phyloP scores from a whole-genome alignment of 2,329 filamentous ascomycete species.

The Catunica adiposa region DNA sequence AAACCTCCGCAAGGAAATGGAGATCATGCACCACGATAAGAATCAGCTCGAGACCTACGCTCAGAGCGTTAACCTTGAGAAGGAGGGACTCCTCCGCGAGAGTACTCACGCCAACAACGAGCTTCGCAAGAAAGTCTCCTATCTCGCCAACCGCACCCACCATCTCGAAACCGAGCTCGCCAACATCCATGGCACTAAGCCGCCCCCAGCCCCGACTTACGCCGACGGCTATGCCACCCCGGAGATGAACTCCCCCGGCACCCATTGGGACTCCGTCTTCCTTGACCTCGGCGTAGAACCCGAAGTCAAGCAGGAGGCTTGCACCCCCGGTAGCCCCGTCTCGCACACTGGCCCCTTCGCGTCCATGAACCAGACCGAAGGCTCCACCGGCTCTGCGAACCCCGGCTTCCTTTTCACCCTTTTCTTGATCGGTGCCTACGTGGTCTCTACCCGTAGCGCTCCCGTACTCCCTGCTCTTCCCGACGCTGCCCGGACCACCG shows the following conservation, averaged over 20 bases:
- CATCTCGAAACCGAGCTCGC: constrained; percentile 38
- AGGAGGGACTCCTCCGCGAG: constrained; percentile 74
- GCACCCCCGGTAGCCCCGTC: not conserved
- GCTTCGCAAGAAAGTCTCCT: constrained; percentile 79
- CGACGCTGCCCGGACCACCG: constrained; percentile 64
- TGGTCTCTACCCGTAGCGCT: constrained; percentile 67
- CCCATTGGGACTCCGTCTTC: constrained; percentile 55
- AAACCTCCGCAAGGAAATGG: constrained; percentile 49
- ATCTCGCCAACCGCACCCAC: constrained; percentile 58
- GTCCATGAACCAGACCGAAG: constrained; percentile 31
- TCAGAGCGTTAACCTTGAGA: constrained; percentile 63
- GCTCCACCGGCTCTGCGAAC: constrained; percentile 41
- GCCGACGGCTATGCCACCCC: constrained; percentile 51
- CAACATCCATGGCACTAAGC: constrained; percentile 9
- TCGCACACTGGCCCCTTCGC: constrained; percentile 28
- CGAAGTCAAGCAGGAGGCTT: constrained; percentile 35
- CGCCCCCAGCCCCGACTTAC: constrained; percentile 24
- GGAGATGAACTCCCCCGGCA: constrained; percentile 63
- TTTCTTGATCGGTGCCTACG: constrained; percentile 88
- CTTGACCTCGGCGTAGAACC: constrained; percentile 5
- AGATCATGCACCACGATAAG: constrained; percentile 56
- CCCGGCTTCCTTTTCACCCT: constrained; percentile 84
- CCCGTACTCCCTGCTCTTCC: constrained; percentile 52
- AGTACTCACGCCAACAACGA: constrained; percentile 85
- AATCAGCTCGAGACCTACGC: constrained; percentile 61